Percentiles rank a stretch among this genome's conserved stretches.
Evolutionary conservation across 371 early-diverging fungal genomes (phyloP).

Genomic region (Syncephalis fuscata): DNA sequence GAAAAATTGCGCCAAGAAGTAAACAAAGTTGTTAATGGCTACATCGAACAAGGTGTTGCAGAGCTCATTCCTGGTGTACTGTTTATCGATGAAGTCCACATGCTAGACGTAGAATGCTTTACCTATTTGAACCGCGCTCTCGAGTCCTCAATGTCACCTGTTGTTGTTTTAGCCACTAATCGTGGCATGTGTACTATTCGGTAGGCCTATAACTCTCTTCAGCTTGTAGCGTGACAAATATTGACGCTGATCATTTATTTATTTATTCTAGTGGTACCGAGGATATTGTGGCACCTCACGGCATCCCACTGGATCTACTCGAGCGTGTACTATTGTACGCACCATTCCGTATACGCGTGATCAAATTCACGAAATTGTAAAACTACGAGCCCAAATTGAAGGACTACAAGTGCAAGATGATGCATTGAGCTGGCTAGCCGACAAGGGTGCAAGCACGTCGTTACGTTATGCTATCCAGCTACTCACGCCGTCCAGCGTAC

Average conservation of each 20-base stretch:
- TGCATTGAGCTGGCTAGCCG: slow-evolving; percentile 59
- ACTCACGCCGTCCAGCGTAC: slow-evolving; percentile 77
- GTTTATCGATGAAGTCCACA: slow-evolving; percentile 97
- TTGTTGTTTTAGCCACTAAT: slow-evolving; percentile 96
- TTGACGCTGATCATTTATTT: slow-evolving; percentile 1
- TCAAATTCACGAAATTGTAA: slow-evolving; percentile 82
- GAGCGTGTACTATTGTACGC: slow-evolving; percentile 93
- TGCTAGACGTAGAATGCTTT: slow-evolving; percentile 98
- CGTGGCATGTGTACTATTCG: slow-evolving; percentile 90
- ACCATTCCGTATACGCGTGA: slow-evolving; percentile 81
- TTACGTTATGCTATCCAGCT: slow-evolving; percentile 95
- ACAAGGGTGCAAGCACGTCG: slow-evolving; percentile 68
- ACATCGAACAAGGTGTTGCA: slow-evolving; percentile 96
- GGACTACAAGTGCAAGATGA: slow-evolving; percentile 55
- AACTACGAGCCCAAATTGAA: slow-evolving; percentile 84
- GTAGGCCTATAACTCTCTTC: slow-evolving; percentile 13
- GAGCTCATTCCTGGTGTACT: slow-evolving; percentile 95
- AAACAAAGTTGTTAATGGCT: slow-evolving; percentile 97
- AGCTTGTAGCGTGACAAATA: background rate
- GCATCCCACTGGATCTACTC: slow-evolving; percentile 93
- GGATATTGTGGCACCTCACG: slow-evolving; percentile 80
- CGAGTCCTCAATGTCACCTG: slow-evolving; percentile 88
- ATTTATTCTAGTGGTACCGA: slow-evolving; percentile 64
- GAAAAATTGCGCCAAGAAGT: slow-evolving; percentile 95
- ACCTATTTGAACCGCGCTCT: slow-evolving; percentile 95